phyloP scores from a whole-genome alignment of 805 yeast genomes.

The Nadsonia fulvescens region DNA sequence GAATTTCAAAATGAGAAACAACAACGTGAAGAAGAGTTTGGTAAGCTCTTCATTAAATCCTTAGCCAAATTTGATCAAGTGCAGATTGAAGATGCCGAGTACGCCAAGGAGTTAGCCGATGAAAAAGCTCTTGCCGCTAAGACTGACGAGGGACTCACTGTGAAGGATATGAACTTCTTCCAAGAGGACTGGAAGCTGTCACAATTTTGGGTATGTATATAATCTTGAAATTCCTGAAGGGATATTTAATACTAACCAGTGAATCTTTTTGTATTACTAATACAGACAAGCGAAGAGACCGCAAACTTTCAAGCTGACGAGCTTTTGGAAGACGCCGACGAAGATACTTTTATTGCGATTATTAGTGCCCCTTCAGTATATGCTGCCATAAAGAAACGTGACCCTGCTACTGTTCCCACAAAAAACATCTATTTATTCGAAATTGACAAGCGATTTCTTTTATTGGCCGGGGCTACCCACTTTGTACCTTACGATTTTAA shows the following conservation, averaged over 20 bases:
- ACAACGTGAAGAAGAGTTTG: slow-evolving; percentile 36
- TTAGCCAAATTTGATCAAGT: slow-evolving; percentile 38
- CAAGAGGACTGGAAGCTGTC: slow-evolving; percentile 90
- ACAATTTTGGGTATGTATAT: slow-evolving; percentile 88
- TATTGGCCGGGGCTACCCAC: slow-evolving; percentile 47
- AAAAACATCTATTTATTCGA: slow-evolving; percentile 59
- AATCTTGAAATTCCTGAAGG: no score
- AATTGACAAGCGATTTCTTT: slow-evolving; percentile 57
- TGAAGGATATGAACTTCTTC: slow-evolving; percentile 55
- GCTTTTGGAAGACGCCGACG: slow-evolving; percentile 58
- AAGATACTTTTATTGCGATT: slow-evolving; percentile 50
- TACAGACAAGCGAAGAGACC: slow-evolving; percentile 53
- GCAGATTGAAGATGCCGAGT: no score
- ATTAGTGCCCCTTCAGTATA: slow-evolving; percentile 87
- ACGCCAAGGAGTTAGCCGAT: no score
- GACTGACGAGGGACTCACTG: slow-evolving; percentile 11
- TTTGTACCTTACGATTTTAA: slow-evolving; percentile 65
- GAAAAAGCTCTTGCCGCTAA: slow-evolving; percentile 16
- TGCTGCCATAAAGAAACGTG: slow-evolving; percentile 52
- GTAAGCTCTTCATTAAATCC: slow-evolving; percentile 33
- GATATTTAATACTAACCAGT: no score
- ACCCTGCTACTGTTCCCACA: slow-evolving; percentile 30
- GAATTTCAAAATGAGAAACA: slow-evolving; percentile 53
- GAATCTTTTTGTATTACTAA: no score
- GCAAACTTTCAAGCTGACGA: slow-evolving; percentile 53